A percentile compares a stretch with the other conserved stretches of the same genome.
Evolutionary conservation across 768 basidiomycete genomes (phyloP).

Genomic region (Tulasnella sp.): DNA sequence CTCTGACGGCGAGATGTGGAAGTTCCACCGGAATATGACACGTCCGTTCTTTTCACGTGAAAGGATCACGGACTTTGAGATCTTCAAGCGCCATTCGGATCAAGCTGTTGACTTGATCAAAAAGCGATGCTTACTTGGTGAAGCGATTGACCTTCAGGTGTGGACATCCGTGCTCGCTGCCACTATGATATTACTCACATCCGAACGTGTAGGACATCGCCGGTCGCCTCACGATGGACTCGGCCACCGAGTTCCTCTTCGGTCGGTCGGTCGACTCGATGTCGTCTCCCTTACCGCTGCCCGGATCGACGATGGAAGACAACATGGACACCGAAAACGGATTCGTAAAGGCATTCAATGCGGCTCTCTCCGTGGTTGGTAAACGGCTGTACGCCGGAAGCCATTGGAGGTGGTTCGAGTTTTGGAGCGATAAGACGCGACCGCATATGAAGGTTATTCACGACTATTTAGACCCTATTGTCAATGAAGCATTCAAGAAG

Average conservation of each 20-base stretch:
- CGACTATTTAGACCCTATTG: conserved; percentile 50
- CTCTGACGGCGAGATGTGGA: conserved; percentile 45
- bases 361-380: neutral
- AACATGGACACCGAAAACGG: conserved; percentile 21
- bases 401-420: conserved; percentile 34
- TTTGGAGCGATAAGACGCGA: conserved; percentile 32
- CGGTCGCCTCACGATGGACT: conserved; percentile 53
- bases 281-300: conserved; percentile 28
- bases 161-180: neutral
- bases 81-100: conserved; percentile 42
- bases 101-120: conserved; percentile 36
- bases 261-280: conserved; percentile 46
- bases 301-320: conserved; percentile 21
- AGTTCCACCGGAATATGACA: conserved; percentile 60
- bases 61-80: conserved; percentile 49
- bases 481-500: conserved; percentile 34
- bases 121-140: conserved; percentile 33
- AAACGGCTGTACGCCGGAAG: neutral
- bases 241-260: conserved; percentile 55
- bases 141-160: conserved; percentile 50
- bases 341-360: neutral
- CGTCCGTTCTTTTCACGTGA: conserved; percentile 61
- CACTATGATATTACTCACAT: neutral
- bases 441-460: conserved; percentile 36
- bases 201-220: conserved; percentile 33